phyloP scores from a whole-genome alignment of 345 rosid species.

The Eucalyptus virginea region DNA sequence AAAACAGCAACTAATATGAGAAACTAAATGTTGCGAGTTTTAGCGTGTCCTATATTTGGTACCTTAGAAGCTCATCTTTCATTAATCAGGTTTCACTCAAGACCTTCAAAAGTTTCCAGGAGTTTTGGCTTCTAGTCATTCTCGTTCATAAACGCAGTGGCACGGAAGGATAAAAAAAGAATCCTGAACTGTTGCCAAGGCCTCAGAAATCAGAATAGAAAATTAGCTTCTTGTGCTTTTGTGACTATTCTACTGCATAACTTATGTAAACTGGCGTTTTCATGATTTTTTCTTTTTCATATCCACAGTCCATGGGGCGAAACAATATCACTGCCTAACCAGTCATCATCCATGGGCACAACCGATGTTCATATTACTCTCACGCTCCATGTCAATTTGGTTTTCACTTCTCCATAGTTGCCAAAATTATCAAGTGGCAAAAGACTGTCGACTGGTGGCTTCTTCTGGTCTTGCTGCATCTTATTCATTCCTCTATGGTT shows the following conservation, averaged over 20 bases:
- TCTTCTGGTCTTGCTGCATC: not conserved
- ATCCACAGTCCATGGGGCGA: not conserved
- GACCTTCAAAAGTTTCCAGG: not conserved
- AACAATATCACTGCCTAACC: not conserved
- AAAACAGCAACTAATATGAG: too few species aligned
- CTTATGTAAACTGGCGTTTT: not conserved
- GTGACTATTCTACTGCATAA: not conserved
- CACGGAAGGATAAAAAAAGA: too few species aligned
- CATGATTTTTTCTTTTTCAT: not conserved
- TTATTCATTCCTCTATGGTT: not conserved
- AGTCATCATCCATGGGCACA: not conserved
- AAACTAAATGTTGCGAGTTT: too few species aligned
- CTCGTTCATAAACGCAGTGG: not conserved
- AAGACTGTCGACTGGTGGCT: not conserved
- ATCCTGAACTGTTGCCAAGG: not conserved
- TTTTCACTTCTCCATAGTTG: not conserved
- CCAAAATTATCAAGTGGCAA: not conserved
- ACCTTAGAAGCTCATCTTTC: not conserved
- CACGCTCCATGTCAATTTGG: not conserved
- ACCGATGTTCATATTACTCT: not conserved
- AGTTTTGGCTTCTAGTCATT: not conserved
- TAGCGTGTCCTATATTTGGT: too few species aligned
- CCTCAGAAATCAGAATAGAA: not conserved
- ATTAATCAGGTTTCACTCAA: not conserved
- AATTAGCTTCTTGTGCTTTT: not conserved